Evolutionary conservation across 495 filamentous ascomycete species (phyloP).

Genomic region (Hypomontagnella submonticulosa): DNA sequence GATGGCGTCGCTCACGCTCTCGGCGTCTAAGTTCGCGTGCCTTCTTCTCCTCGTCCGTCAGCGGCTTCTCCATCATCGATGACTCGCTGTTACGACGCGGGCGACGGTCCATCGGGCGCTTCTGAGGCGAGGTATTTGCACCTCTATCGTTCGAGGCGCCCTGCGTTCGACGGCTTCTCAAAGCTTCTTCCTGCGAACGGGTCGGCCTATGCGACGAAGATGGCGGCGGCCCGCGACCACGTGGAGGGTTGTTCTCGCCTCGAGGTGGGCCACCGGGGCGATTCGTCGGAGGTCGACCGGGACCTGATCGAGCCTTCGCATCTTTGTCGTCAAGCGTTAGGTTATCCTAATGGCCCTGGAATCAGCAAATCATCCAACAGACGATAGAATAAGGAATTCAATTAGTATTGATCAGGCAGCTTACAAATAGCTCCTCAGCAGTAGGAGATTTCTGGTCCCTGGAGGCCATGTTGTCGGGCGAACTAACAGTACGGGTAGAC

Average conservation of each 20-base stretch:
- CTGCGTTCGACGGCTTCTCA: slow-evolving; percentile 57
- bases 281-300: slow-evolving; percentile 52
- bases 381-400: not conserved
- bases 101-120: slow-evolving; percentile 58
- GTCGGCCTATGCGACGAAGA: slow-evolving; percentile 67
- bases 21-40: slow-evolving; percentile 75
- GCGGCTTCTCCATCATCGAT: slow-evolving; percentile 78
- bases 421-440: slow-evolving; percentile 90
- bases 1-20: slow-evolving; percentile 73
- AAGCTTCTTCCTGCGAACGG: slow-evolving; percentile 70
- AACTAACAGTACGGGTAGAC: slow-evolving; percentile 55
- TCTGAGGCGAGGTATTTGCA: slow-evolving; percentile 52
- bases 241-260: slow-evolving; percentile 64
- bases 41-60: slow-evolving; percentile 80
- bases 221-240: slow-evolving; percentile 51
- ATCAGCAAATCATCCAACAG: slow-evolving; percentile 18
- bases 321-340: slow-evolving; percentile 62
- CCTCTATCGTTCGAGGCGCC: slow-evolving; percentile 48
- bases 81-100: slow-evolving; percentile 93
- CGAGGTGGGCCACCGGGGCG: slow-evolving; percentile 56
- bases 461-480: slow-evolving; percentile 66
- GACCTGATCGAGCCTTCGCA: slow-evolving; percentile 39
- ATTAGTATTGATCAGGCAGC: slow-evolving; percentile 50
- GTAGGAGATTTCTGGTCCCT: slow-evolving; percentile 66
- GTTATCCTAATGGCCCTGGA: slow-evolving; percentile 53